phyloP scores from a whole-genome alignment of 805 yeast genomes.

The Ogataea nonfermentans region DNA sequence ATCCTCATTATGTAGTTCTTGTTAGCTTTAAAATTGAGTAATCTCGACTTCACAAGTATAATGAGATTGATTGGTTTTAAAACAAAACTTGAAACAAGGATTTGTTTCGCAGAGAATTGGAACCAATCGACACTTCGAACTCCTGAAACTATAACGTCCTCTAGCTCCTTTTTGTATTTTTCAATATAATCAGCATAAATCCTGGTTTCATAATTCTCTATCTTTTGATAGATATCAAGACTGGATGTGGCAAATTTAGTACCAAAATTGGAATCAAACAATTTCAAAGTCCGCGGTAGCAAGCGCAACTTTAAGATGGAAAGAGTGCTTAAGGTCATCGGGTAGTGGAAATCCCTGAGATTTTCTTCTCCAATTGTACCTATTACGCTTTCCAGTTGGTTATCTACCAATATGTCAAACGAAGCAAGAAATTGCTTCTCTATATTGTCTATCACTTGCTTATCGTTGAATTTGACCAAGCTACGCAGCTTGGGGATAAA shows the following conservation, averaged over 20 bases:
- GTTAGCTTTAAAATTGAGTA: slow-evolving; percentile 21
- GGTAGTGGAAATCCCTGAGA: slow-evolving; percentile 24
- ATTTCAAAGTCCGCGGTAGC: slow-evolving; percentile 47
- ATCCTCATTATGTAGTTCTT: slow-evolving; percentile 20
- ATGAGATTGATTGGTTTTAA: slow-evolving; percentile 26
- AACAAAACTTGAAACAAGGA: slow-evolving; percentile 23
- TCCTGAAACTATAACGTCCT: slow-evolving; percentile 41
- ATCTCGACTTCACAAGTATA: slow-evolving; percentile 28
- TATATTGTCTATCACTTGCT: slow-evolving; percentile 25
- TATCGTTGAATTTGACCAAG: slow-evolving; percentile 21
- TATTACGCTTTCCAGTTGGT: slow-evolving; percentile 42
- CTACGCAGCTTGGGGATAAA: slow-evolving; percentile 34
- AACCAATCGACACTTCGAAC: slow-evolving; percentile 44
- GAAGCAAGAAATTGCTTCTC: slow-evolving; percentile 37
- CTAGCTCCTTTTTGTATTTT: slow-evolving; percentile 43
- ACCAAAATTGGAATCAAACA: slow-evolving; percentile 51
- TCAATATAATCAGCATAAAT: slow-evolving; percentile 54
- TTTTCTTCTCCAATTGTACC: slow-evolving; percentile 31
- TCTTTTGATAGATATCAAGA: slow-evolving; percentile 42
- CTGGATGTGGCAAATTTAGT: slow-evolving; percentile 42
- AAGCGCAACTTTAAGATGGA: slow-evolving; percentile 44
- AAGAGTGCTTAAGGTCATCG: slow-evolving; percentile 52
- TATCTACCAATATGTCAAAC: slow-evolving; percentile 39
- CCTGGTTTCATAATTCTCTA: slow-evolving; percentile 49
- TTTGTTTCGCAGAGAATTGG: slow-evolving; percentile 13